These are phyloP conservation scores for Coemansia sp. DNA, from an alignment of 192 early-diverging fungal genomes.

Conservation along the genomic window DNA sequence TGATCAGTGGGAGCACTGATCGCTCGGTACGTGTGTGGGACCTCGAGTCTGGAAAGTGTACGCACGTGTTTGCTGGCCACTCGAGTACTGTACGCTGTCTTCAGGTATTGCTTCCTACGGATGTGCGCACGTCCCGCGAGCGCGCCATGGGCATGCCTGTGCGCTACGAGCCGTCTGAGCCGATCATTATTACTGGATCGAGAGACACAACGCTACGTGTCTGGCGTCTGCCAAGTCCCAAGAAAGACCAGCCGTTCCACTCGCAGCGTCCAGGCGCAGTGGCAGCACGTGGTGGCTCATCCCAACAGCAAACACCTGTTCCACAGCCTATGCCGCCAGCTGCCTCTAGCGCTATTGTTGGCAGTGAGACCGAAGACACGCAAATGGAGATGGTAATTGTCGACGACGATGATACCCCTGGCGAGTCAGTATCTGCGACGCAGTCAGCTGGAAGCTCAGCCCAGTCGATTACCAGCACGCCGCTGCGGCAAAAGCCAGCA, in stretches of 20 bases:
- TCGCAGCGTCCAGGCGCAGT: slow-evolving; percentile 20
- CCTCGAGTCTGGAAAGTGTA: slow-evolving; percentile 82
- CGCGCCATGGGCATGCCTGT: slow-evolving; percentile 31
- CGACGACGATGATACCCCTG: neutral
- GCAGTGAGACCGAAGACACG: slow-evolving; percentile 5
- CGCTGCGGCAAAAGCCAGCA: neutral
- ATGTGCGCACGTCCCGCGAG: slow-evolving; percentile 45
- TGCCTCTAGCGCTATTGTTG: neutral
- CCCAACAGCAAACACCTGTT: neutral
- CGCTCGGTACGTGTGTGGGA: slow-evolving; percentile 96
- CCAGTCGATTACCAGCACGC: neutral
- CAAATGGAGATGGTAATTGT: neutral
- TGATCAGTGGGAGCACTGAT: slow-evolving; percentile 95
- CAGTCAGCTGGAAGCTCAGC: neutral
- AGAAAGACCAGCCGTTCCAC: slow-evolving; percentile 52
- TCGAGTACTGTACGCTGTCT: slow-evolving; percentile 93
- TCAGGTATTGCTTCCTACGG: slow-evolving; percentile 76
- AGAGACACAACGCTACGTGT: slow-evolving; percentile 91
- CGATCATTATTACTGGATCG: slow-evolving; percentile 92
- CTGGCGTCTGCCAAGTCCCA: slow-evolving; percentile 86
- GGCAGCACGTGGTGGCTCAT: slow-evolving; percentile 12
- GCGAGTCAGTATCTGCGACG: neutral
- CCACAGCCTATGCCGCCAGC: neutral
- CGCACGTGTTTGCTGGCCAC: slow-evolving; percentile 93
- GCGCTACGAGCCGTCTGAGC: slow-evolving; percentile 64